phyloP scores from a whole-genome alignment of 139 green algal genomes.

The Chlorella sp. region DNA sequence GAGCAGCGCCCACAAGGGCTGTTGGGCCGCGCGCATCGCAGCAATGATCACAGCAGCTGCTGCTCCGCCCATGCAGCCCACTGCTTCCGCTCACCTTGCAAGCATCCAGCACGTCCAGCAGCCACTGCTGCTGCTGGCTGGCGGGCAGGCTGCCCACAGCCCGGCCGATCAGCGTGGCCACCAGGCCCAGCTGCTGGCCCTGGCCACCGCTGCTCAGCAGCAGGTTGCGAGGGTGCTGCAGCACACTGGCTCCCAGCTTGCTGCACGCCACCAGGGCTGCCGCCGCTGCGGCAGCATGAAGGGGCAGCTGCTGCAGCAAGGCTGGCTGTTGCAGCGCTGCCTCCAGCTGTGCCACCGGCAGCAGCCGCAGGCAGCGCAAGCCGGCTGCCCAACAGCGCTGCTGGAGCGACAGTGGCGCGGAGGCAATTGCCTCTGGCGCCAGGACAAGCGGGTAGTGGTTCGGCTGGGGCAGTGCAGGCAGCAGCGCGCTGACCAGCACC shows the following conservation, averaged over 20 bases:
- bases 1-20: too few species aligned
- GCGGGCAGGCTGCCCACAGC: not conserved
- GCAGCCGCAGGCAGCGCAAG: not conserved
- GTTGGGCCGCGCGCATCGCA: too few species aligned
- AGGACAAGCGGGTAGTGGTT: too few species aligned
- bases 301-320: not conserved
- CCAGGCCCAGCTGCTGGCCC: not conserved
- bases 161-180: not conserved
- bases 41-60: not conserved
- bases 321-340: not conserved
- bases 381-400: not conserved
- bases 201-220: not conserved
- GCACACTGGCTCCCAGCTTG: not conserved
- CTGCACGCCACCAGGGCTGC: not conserved
- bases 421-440: too few species aligned
- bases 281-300: not conserved
- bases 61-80: not conserved
- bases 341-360: not conserved
- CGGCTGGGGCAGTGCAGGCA: too few species aligned
- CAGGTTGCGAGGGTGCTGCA: constrained; percentile 12
- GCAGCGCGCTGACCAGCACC: not conserved
- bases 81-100: not conserved
- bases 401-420: not conserved
- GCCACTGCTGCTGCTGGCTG: not conserved
- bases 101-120: constrained; percentile 8